Conservation (phyloP, 495 filamentous ascomycete species). For the Penicillium subrubescens region DNA sequence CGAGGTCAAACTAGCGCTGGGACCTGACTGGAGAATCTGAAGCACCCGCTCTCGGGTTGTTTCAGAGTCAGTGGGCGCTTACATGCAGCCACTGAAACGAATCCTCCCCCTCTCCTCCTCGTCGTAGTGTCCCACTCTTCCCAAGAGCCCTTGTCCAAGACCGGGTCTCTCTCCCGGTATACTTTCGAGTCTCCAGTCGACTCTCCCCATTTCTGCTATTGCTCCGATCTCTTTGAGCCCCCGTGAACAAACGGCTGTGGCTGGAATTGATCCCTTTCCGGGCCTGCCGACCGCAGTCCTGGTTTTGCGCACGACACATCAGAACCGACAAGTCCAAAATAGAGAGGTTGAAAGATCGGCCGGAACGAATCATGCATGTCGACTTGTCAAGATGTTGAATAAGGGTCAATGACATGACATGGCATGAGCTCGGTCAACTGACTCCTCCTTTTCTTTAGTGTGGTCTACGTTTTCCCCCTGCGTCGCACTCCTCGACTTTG, state of each 20-base stretch:
- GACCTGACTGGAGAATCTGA: constrained; percentile 26
- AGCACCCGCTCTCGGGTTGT: constrained; percentile 35
- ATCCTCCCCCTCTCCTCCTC: not conserved
- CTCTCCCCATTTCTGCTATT: constrained; percentile 20
- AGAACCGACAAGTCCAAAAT: constrained; percentile 19
- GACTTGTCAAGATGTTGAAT: not conserved
- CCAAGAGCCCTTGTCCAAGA: not conserved
- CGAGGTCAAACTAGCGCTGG: constrained; percentile 38
- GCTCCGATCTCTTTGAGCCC: constrained; percentile 21
- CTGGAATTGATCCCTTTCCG: constrained; percentile 17
- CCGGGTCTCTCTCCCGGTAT: not conserved
- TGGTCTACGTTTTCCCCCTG: not conserved
- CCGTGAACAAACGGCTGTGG: constrained; percentile 17
- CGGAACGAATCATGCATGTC: not conserved
- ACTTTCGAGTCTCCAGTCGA: not conserved
- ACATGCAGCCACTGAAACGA: constrained; percentile 35
- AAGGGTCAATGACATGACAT: not conserved
- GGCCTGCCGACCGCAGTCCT: constrained; percentile 1
- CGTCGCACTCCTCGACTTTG: not conserved
- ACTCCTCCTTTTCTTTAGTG: not conserved
- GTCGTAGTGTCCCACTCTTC: not conserved
- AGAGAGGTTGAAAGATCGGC: not conserved
- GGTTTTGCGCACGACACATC: constrained; percentile 14
- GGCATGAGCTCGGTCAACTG: not conserved
- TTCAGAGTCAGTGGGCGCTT: constrained; percentile 39